Percentiles rank a stretch among this genome's conserved stretches.
Evolutionary conservation across 192 early-diverging fungal species (phyloP).

Genomic region (Backusella luteola): DNA sequence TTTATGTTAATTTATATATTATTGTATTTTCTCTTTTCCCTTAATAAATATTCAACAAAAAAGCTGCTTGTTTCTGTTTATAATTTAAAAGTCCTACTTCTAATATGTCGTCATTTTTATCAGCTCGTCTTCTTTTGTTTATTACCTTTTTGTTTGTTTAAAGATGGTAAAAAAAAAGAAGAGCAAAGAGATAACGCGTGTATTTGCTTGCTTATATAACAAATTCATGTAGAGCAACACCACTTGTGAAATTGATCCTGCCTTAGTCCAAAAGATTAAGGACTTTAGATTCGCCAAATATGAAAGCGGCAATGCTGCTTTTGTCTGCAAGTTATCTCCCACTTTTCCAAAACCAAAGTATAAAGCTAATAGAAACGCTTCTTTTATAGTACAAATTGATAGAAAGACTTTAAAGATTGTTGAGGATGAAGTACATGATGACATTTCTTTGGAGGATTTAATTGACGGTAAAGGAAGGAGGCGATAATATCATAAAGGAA

Average conservation of each 20-base stretch:
- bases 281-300: constrained; percentile 53
- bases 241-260: constrained; percentile 52
- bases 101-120: background rate
- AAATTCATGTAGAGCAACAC: background rate
- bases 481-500: background rate
- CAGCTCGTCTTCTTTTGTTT: background rate
- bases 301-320: constrained; percentile 48
- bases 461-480: constrained; percentile 42
- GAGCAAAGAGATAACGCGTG: background rate
- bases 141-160: background rate
- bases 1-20: background rate
- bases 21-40: background rate
- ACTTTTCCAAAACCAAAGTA: background rate
- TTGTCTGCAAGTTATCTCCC: constrained; percentile 45
- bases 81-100: too few species aligned
- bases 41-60: background rate
- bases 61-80: background rate
- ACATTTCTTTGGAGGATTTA: constrained; percentile 51
- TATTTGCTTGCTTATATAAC: background rate
- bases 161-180: background rate
- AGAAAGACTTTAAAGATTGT: constrained; percentile 44
- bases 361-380: background rate
- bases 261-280: constrained; percentile 44
- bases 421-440: constrained; percentile 48
- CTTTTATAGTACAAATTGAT: constrained; percentile 52